Conservation (phyloP, 176 grass and related monocot species). For the Dactylis glomerata region DNA sequence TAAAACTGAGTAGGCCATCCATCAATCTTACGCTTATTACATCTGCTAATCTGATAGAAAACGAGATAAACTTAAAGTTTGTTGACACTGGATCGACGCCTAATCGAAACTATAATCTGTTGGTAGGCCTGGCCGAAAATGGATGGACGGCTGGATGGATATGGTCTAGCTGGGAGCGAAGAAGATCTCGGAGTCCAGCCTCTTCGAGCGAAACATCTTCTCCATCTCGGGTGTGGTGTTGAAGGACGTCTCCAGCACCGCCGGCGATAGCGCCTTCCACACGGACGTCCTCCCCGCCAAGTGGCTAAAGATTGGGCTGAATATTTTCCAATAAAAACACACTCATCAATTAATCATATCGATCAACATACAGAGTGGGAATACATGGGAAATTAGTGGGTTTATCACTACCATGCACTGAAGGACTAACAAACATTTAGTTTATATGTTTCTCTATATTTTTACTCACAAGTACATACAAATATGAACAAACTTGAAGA, state of each 20-base stretch:
- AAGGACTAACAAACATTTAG: background rate
- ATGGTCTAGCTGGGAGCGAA: background rate
- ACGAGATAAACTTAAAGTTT: background rate
- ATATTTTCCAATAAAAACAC: background rate
- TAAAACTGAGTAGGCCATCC: background rate
- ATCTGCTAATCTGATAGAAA: background rate
- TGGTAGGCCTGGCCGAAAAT: background rate
- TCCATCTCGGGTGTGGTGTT: constrained; percentile 43
- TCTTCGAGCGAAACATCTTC: constrained; percentile 50
- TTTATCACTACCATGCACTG: no score
- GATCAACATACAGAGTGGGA: background rate
- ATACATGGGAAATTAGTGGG: background rate
- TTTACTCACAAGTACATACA: no score
- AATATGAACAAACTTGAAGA: no score
- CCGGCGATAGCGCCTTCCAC: constrained; percentile 51
- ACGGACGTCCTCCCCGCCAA: constrained; percentile 54
- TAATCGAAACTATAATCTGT: background rate
- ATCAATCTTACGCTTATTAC: background rate
- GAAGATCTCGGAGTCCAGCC: constrained; percentile 55
- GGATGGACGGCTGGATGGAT: background rate
- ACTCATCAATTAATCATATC: background rate
- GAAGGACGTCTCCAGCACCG: constrained; percentile 44
- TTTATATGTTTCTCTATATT: background rate
- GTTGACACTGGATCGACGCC: background rate
- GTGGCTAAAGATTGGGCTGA: constrained; percentile 57